Evolutionary conservation across 1,284 basidiomycete species (phyloP), one percentile per base, ranked within the genome.

Genomic region (Ustilago trichophora): DNA sequence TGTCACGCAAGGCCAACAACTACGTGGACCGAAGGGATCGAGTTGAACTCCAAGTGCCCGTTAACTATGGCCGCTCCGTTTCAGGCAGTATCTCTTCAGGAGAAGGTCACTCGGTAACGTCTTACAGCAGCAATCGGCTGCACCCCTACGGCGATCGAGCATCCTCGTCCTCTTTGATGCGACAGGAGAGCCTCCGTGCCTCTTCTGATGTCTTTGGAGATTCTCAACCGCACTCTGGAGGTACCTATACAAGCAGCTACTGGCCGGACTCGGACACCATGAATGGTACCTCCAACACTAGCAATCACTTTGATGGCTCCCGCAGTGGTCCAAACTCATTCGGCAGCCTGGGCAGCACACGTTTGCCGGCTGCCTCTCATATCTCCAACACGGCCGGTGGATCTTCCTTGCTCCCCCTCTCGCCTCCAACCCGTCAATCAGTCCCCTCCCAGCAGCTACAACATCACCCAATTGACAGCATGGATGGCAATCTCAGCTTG

Each of bases 121-220:
- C 52, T 22, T 57, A 64, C 37, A 35, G 22, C 45, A 45, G 21
- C 36, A 36, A 22, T 19, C 54, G 54, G 16, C 48, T 64, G 50
- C 54, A 57, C 21, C 60, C 60, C 3, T 64, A 57, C 25, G 54
- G 54, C 4, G 60, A 64, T 5, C 54, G 60, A n/a, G n/a, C n/a
- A n/a, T n/a, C n/a, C 25, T 41, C 49, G 5, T 27, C 49, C 6
- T 25, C 26, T 1, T 13, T 49, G 10, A 22, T 60, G 34, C 45
- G 46, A 16, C 50, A 49, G 22, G 57, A 60, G 12, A 45, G 50
- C 24, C 40, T 45, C 18, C 22, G 52, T 6, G 13, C 50, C 6
- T 26, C n/a, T n/a, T n/a, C 53, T 2, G 44, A 53, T 8, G 9
- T 36, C 6, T 53, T 57, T 26, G 44, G 31, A 6, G 53, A 53